Base-by-base conservation (phyloP, 108 stramenopile species). In the Fragilaria radians region DNA sequence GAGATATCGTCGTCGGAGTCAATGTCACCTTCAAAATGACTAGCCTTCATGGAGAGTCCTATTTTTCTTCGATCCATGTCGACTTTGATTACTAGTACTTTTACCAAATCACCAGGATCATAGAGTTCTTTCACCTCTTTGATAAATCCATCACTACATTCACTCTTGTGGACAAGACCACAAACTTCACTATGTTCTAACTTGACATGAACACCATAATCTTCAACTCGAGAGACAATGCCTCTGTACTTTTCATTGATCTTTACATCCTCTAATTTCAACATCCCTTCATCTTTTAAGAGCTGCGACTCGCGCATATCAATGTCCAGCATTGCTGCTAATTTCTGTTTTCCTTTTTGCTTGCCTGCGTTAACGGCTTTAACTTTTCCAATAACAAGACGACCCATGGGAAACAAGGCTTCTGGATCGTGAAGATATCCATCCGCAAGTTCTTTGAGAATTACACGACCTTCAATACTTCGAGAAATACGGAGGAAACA, bases 171-270 rank as follows among this genome's bases (percentile, higher is more conserved):
- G 32, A 81, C 91, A 49, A 98, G 67, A 9, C 97, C 97, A 48
- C 78, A 94, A 26, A 96, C 63, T 23, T 89, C 82, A 51, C 93
- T 94, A 46, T 81, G 67, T 36, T 94, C 76, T 21, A 98, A 62
- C 53, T 91, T 85, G 27, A 96, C 85, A 64, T 96, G 96, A 2
- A 95, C 91, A 32, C 97, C 97, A 57, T 95, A 96, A 27, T 70
- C 64, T 61, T 95, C 93, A 19, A 97, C 74, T 4, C 82, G 69
- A 3, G 82, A 80, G 32, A 97, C 89, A 19, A 73, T 86, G 26
- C 94, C 96, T 56, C 78, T 94, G 31, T 93, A 77, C 68, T 93
- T 96, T 4, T 70, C 54, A 17, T 82, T 84, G 18, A 76, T 54
- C 34, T 86, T 51, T 5, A 97, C 76, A 50, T 93, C 88, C 32